Evolutionary conservation across 345 rosid genomes (phyloP), one percentile per base, ranked within the genome.

Genomic region (Garcia nutans): DNA sequence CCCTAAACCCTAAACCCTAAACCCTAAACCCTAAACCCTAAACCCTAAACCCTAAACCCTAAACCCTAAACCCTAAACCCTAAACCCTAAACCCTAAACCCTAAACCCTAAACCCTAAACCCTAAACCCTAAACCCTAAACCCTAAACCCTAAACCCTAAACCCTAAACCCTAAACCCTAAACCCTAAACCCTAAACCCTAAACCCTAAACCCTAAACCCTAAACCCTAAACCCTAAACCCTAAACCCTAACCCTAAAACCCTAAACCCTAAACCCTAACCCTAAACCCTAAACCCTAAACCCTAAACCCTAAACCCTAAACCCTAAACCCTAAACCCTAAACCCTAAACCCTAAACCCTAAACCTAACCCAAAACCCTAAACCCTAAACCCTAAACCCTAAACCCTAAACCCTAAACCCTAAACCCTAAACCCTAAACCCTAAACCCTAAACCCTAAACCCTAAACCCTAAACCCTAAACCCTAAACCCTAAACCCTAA

Each of bases 1-100:
- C 71, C 75, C 70, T 70, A 60, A 77, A 61, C 59, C 75, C 80
- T 75, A 58, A 77, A 71, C 71, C 80, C 80, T 58, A 70, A 77
- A 71, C 60, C 76, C 80, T 66, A 68, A 68, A 76, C 71, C 71
- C 75, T 75, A 59, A 77, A 61, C 71, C 75, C 76, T 55, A 60
- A 58, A 57, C 68, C 73, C 79, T 74, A 47, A 70, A 71, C 60
- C 67, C 80, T 58, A 19, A 47, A 65, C 37, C 49, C 76, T 23
- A 26, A 63, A 63, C 44, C 75, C 80, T 41, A 59, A 77, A 72
- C 28, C 76, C 76, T 20, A 41, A 77, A 71, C 55, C 75, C 80
- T 31, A 28, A 63, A 0, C 44, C 67, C 9, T 0, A 10, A 28
- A 31, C 2, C 67, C 67, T 11, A 10, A 63, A 63, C 44, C 67